Base-by-base conservation (phyloP, 2,329 filamentous ascomycete genomes). In the Eutypella sp. region DNA sequence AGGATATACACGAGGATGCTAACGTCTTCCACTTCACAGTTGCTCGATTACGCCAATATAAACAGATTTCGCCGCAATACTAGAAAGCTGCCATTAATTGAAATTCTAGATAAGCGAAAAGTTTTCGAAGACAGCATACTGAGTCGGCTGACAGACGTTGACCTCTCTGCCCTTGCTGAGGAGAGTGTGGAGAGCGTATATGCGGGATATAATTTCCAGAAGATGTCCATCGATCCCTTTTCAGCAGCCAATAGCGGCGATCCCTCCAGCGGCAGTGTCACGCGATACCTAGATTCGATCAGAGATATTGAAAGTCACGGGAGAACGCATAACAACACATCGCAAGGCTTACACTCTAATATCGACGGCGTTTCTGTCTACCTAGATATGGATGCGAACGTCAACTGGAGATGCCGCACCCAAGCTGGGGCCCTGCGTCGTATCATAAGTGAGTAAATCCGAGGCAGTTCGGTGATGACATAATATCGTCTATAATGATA, bases 11-110 rank as follows among this genome's bases (percentile, higher is more conserved):
- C 16, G 5, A 15, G 29, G 11, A 11, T 33, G 11, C 29, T 33
- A 15, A 33, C 13, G n/a, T n/a, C n/a, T 15, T 33, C 13, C 13
- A 15, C 4, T 6, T 15, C 16, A n/a, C 16, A 33, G 29, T 15
- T 33, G 3, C 67, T 76, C 1, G 72, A 75, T 41, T 81, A 73
- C 41, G 75, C 75, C 24, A 80, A 81, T 50, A 74, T 82, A 44
- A 74, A 76, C 52, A 69, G 62, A 27, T 62, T 56, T 22, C 38
- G 63, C 15, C 58, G n/a, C n/a, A n/a, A 49, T 25, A 41, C 47
- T 40, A 51, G 57, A 24, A 51, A 57, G 44, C 42, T 54, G 11
- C 6, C 42, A 9, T 25, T 48, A 29, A 42, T 48, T 46, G 34
- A 25, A 45, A 36, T 51, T 42, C 37, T 42, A 22, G n/a, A 53